A percentile compares a stretch with the other conserved stretches of the same genome.
phyloP scores from a whole-genome alignment of 345 rosid species.

The Iberis pinnata region DNA sequence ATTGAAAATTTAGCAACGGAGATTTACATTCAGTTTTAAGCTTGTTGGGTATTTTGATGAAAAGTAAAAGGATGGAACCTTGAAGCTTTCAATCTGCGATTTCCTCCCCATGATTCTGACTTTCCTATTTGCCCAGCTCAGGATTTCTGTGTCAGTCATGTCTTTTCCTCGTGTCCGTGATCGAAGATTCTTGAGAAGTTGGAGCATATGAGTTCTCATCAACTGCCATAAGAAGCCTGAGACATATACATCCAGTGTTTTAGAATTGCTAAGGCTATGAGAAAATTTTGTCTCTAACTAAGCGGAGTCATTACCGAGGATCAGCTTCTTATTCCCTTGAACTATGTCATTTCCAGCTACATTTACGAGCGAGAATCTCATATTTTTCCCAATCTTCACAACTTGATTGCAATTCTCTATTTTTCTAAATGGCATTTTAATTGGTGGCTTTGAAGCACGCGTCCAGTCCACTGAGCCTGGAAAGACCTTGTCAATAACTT shows the following conservation, averaged over 20 bases:
- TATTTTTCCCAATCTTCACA: conserved; percentile 66
- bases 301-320: conserved; percentile 51
- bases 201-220: conserved; percentile 91
- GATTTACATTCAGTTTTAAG: conserved; percentile 1
- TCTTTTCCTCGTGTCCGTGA: conserved; percentile 72
- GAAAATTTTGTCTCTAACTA: neutral
- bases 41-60: neutral
- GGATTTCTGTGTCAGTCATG: conserved; percentile 66
- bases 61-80: conserved; percentile 39
- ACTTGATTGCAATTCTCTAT: conserved; percentile 98
- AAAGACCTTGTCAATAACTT: conserved; percentile 81
- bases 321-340: conserved; percentile 94
- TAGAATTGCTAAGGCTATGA: neutral
- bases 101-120: conserved; percentile 58
- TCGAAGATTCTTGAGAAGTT: conserved; percentile 76
- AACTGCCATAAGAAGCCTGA: conserved; percentile 95
- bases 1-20: conserved; percentile 18
- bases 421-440: conserved; percentile 91
- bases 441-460: conserved; percentile 89
- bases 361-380: conserved; percentile 83
- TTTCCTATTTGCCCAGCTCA: conserved; percentile 77
- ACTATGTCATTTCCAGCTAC: conserved; percentile 91
- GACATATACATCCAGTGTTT: conserved; percentile 24
- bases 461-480: conserved; percentile 94
- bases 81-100: conserved; percentile 68